These are phyloP conservation scores for Lipomyces kockii DNA, from an alignment of 805 yeast genomes.

Conservation along the genomic window DNA sequence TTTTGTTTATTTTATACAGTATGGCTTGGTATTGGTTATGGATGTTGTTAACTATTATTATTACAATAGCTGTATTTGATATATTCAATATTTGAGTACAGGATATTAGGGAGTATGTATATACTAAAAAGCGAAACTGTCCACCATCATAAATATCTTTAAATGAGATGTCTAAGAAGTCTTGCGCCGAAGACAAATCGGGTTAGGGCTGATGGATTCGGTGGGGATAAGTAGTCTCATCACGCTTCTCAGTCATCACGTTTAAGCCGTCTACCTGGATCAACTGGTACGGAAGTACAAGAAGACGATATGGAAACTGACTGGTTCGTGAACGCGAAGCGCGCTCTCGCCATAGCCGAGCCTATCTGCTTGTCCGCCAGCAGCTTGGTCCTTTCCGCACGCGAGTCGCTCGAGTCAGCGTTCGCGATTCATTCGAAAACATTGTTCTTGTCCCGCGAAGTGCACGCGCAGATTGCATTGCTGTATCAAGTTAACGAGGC, in stretches of 20 bases:
- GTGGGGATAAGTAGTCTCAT: not conserved
- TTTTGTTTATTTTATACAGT: not conserved
- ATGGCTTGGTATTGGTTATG: not conserved
- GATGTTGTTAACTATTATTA: not conserved
- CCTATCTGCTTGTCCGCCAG: slow-evolving; percentile 59
- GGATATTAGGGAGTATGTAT: not conserved
- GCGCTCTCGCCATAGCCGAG: slow-evolving; percentile 55
- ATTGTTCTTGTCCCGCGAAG: slow-evolving; percentile 53
- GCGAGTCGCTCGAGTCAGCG: slow-evolving; percentile 48
- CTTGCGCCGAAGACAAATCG: not conserved
- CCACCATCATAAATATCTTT: too few relatives aligned
- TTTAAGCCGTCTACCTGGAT: not conserved
- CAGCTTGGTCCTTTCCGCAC: slow-evolving; percentile 47
- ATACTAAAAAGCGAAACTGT: too few relatives aligned
- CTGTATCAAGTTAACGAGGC: slow-evolving; percentile 44
- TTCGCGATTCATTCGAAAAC: slow-evolving; percentile 52
- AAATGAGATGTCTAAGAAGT: too few relatives aligned
- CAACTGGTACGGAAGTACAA: not conserved
- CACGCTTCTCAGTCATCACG: not conserved
- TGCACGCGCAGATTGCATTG: slow-evolving; percentile 54
- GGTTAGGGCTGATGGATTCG: not conserved
- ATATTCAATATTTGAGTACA: not conserved
- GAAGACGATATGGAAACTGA: slow-evolving; percentile 30
- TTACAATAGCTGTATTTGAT: not conserved
- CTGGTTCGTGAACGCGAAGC: slow-evolving; percentile 56